Evolutionary conservation across 176 grass and related monocot genomes (phyloP), one percentile per base, ranked within the genome.

Genomic region (Leersia perrieri): DNA sequence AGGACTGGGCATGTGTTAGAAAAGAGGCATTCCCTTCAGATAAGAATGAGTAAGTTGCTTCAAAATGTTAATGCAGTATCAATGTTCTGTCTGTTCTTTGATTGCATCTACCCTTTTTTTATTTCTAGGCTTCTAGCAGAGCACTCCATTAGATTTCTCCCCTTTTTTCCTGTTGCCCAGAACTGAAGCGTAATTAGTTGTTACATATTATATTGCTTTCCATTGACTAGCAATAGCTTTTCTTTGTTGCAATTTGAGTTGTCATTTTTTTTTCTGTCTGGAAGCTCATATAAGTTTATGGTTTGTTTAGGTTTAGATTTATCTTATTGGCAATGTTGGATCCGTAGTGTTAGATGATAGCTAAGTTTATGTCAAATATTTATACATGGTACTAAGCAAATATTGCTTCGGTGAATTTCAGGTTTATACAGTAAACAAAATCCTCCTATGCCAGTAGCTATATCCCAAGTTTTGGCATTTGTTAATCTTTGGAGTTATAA

Each of bases 41-140:
- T 35, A 99, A 90, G 75, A 95, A 99, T 72, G 96, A 95, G 96
- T 99, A 91, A 93, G 92, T 95, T 60, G 39, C 81, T 83, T 29
- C 28, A 8, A 45, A 49, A 32, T 60, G 10, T 77, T 80, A 26
- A 20, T 47, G n/a, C 51, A 3, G 0, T 3, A 40, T 80, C 28
- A 22, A 14, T 69, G 33, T 70, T 84, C 22, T 75, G 5, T 20
- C n/a, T 1, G n/a, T 60, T 66, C 13, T 73, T 68, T 47, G 35
- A 13, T 73, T 44, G 47, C 25, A 13, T 44, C 26, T 72, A 68
- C 28, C 22, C 2, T 66, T 80, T 11, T 34, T 63, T 20, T 51
- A n/a, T n/a, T n/a, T n/a, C n/a, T n/a, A n/a, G n/a, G n/a, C n/a
- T 83, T 53, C 13, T 64, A 23, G 61, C 42, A 68, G 7, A 20